Evolutionary conservation across 179 eudicot genomes (phyloP).

Genomic region (Heliamphora ciliata): DNA sequence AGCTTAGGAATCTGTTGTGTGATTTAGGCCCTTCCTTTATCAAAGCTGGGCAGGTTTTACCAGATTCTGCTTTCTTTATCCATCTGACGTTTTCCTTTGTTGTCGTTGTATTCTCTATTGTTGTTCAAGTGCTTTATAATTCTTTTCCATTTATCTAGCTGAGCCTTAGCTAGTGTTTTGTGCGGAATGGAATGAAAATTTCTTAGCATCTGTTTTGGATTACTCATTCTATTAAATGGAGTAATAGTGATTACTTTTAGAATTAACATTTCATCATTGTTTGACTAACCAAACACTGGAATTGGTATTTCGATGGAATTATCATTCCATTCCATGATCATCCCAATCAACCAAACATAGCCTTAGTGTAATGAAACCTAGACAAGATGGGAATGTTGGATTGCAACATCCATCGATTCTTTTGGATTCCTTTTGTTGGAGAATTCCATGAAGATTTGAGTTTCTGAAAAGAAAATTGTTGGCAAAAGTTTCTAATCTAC

Average conservation of each 20-base stretch:
- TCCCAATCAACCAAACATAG: not conserved
- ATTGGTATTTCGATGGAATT: too few relatives aligned
- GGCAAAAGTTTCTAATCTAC: not conserved
- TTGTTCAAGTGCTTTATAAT: not conserved
- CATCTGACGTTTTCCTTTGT: not conserved
- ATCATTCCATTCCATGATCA: too few relatives aligned
- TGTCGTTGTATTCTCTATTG: not conserved
- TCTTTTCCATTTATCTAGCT: not conserved
- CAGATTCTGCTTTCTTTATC: not conserved
- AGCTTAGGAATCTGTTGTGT: slow-evolving; percentile 78
- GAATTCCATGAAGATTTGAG: not conserved
- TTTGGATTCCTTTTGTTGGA: not conserved
- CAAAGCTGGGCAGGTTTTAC: slow-evolving; percentile 90
- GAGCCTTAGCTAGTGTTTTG: not conserved
- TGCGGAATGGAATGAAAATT: not conserved
- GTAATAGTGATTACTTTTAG: too few relatives aligned
- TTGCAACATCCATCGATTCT: not conserved
- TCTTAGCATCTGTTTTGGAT: too few relatives aligned
- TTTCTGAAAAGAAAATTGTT: not conserved
- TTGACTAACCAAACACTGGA: too few relatives aligned
- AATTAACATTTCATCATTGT: too few relatives aligned
- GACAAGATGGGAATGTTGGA: not conserved
- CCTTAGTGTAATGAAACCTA: slow-evolving; percentile 3
- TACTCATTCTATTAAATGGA: too few relatives aligned
- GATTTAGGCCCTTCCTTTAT: slow-evolving; percentile 90